Conservation (phyloP, 2,329 filamentous ascomycete species). For the Ambrosiella cleistominuta region DNA sequence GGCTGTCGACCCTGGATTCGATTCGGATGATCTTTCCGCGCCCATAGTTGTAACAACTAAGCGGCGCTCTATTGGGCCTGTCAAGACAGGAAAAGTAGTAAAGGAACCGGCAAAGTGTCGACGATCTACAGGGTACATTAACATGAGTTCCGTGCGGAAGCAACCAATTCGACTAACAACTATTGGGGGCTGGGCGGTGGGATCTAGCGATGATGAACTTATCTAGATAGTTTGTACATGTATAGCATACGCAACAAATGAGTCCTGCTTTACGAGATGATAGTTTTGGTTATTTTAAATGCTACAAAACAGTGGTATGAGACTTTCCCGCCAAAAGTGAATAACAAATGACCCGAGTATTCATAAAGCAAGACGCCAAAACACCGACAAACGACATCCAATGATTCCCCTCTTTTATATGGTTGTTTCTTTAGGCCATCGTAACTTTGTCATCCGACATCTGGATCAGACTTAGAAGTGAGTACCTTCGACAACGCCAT, state of each 20-base stretch:
- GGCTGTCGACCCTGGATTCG: neutral
- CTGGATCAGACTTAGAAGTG: conserved; percentile 4
- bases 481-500: conserved; percentile 10
- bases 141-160: too few relatives aligned
- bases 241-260: neutral
- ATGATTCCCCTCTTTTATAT: neutral
- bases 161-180: neutral
- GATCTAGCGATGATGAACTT: conserved; percentile 10
- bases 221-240: neutral
- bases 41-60: too few relatives aligned
- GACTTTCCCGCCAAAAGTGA: neutral
- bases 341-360: neutral
- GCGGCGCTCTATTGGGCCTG: too few relatives aligned
- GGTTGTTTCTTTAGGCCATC: too few relatives aligned
- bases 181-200: conserved; percentile 6
- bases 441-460: too few relatives aligned
- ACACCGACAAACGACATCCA: neutral
- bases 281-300: too few relatives aligned
- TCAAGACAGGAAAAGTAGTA: neutral
- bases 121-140: neutral
- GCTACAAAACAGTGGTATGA: too few relatives aligned
- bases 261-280: too few relatives aligned
- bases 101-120: neutral
- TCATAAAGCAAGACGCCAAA: neutral
- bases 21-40: neutral